Conservation (phyloP, 805 yeast genomes). For the Lipomyces kockii region DNA sequence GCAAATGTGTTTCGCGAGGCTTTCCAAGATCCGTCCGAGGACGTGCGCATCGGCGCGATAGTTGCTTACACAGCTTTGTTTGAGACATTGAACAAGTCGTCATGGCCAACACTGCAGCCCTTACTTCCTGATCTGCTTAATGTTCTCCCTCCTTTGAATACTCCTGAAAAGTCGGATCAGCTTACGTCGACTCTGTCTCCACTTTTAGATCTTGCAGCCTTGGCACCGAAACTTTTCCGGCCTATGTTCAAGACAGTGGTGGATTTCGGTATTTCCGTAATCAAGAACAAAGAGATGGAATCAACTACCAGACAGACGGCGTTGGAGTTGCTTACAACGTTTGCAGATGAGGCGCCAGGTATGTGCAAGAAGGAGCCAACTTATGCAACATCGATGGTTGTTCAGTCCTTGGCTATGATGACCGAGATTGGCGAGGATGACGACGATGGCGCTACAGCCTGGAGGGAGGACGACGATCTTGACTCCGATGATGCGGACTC, state of each 20-base stretch:
- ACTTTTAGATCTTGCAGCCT: conserved; percentile 83
- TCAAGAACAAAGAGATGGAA: conserved; percentile 80
- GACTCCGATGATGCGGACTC: conserved; percentile 83
- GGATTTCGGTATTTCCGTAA: conserved; percentile 81
- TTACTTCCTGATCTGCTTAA: conserved; percentile 82
- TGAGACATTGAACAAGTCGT: conserved; percentile 73
- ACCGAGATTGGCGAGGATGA: conserved; percentile 92
- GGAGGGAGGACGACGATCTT: conserved; percentile 80
- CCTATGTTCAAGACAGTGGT: conserved; percentile 89
- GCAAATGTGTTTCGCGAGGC: conserved; percentile 78
- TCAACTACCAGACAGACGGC: conserved; percentile 81
- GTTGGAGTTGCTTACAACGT: conserved; percentile 84
- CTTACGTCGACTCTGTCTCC: conserved; percentile 87
- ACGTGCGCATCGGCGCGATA: conserved; percentile 88
- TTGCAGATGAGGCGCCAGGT: conserved; percentile 89
- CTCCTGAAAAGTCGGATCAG: conserved; percentile 77
- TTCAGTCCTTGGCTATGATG: conserved; percentile 78
- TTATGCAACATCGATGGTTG: conserved; percentile 73
- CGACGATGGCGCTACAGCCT: conserved; percentile 67
- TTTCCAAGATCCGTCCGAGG: conserved; percentile 77
- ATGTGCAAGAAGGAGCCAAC: conserved; percentile 85
- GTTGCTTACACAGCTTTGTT: conserved; percentile 91
- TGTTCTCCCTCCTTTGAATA: conserved; percentile 82
- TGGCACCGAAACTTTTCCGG: conserved; percentile 93
- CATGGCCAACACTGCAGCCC: conserved; percentile 78